phyloP scores from a whole-genome alignment of 1,284 basidiomycete species.

The Tetrapyrgos nigripes region DNA sequence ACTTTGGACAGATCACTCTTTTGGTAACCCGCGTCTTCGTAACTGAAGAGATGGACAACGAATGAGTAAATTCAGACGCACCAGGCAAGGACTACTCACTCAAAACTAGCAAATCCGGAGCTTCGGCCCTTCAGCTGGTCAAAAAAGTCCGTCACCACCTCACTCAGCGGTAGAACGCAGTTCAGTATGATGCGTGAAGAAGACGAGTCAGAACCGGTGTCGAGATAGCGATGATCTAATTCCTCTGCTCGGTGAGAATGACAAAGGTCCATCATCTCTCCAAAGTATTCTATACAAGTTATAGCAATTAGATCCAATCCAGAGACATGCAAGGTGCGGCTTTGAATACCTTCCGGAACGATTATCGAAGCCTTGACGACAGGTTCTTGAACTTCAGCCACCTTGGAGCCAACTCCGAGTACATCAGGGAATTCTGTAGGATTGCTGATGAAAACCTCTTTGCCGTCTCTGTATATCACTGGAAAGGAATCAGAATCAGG shows the following conservation, averaged over 20 bases:
- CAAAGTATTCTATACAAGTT: slow-evolving; percentile 69
- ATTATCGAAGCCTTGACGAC: slow-evolving; percentile 91
- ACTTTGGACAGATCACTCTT: slow-evolving; percentile 85
- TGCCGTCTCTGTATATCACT: slow-evolving; percentile 78
- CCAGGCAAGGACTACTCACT: slow-evolving; percentile 53
- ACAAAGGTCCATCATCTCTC: slow-evolving; percentile 93
- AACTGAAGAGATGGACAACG: slow-evolving; percentile 52
- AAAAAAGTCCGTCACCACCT: slow-evolving; percentile 94
- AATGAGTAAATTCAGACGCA: slow-evolving; percentile 8
- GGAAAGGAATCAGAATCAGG: slow-evolving; percentile 18
- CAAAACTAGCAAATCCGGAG: slow-evolving; percentile 93
- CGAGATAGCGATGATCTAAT: slow-evolving; percentile 81
- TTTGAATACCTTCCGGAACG: slow-evolving; percentile 79
- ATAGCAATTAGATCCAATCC: background rate
- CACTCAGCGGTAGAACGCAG: slow-evolving; percentile 85
- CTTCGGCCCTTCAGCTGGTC: slow-evolving; percentile 90
- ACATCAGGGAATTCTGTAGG: slow-evolving; percentile 92
- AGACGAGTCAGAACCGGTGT: slow-evolving; percentile 59
- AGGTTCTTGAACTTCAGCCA: slow-evolving; percentile 86
- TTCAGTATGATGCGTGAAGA: slow-evolving; percentile 77
- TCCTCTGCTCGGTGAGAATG: slow-evolving; percentile 81
- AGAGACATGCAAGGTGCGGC: background rate
- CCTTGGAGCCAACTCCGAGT: slow-evolving; percentile 64
- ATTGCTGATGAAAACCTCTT: slow-evolving; percentile 81
- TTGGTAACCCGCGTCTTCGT: slow-evolving; percentile 91